Evolutionary conservation across 108 stramenopile genomes (phyloP).

Genomic region (Cyclostephanos invisitatus): DNA sequence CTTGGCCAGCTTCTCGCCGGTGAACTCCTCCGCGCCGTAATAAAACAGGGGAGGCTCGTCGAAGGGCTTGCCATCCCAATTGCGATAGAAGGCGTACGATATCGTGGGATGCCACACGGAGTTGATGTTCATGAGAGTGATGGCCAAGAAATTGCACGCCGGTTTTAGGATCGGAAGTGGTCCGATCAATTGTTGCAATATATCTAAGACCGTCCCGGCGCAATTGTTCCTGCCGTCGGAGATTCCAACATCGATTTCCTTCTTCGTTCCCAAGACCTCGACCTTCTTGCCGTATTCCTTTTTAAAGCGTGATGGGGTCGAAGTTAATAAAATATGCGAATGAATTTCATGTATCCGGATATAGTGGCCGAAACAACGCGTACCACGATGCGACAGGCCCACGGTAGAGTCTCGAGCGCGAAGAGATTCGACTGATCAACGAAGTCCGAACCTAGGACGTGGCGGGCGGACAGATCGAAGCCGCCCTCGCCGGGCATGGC

Average conservation of each 20-base stretch:
- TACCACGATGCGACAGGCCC: slow-evolving; percentile 53
- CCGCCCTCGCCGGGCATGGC: slow-evolving; percentile 65
- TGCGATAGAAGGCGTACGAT: slow-evolving; percentile 54
- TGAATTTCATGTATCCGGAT: no score
- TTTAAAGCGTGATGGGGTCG: no score
- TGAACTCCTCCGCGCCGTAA: slow-evolving; percentile 59
- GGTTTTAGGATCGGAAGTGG: slow-evolving; percentile 44
- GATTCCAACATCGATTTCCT: slow-evolving; percentile 56
- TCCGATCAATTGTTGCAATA: slow-evolving; percentile 40
- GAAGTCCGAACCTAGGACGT: slow-evolving; percentile 52
- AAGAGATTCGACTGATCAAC: slow-evolving; percentile 44
- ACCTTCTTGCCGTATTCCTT: slow-evolving; percentile 50
- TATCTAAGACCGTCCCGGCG: background rate
- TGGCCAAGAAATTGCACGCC: slow-evolving; percentile 56
- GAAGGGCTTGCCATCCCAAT: slow-evolving; percentile 46
- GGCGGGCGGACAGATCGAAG: slow-evolving; percentile 50
- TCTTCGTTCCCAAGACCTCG: slow-evolving; percentile 60
- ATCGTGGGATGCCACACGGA: slow-evolving; percentile 66
- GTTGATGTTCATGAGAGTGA: slow-evolving; percentile 66
- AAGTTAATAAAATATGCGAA: no score
- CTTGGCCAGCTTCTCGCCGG: slow-evolving; percentile 48
- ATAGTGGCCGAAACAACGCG: background rate
- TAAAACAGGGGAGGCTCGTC: slow-evolving; percentile 65
- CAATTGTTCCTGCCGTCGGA: slow-evolving; percentile 1
- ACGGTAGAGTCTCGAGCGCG: slow-evolving; percentile 61